Conservation (phyloP, 2,329 filamentous ascomycete species). For the Alternaria solani region DNA sequence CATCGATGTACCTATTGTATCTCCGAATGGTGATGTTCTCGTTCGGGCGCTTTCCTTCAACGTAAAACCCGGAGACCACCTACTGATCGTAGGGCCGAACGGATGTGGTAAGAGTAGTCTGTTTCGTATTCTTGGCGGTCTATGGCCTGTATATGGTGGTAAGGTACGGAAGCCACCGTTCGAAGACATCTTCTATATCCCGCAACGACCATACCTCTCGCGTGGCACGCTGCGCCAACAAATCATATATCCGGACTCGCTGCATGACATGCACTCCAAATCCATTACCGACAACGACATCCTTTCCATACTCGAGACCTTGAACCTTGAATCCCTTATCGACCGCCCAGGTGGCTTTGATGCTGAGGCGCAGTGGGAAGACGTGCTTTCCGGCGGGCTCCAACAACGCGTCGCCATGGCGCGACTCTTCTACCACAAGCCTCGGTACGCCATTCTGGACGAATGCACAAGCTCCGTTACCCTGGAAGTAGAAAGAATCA, state of each 20-base stretch:
- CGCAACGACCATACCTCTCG: conserved; percentile 91
- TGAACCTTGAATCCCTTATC: conserved; percentile 85
- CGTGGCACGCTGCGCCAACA: conserved; percentile 93
- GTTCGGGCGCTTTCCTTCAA: conserved; percentile 86
- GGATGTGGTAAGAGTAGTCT: conserved; percentile 96
- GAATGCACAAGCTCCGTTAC: conserved; percentile 98
- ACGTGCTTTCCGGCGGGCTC: conserved; percentile 88
- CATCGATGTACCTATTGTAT: conserved; percentile 90
- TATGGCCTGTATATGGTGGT: conserved; percentile 98
- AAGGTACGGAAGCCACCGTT: conserved; percentile 91
- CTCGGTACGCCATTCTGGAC: conserved; percentile 93
- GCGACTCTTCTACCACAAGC: conserved; percentile 89
- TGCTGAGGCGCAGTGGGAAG: conserved; percentile 94
- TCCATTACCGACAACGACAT: conserved; percentile 84
- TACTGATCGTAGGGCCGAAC: conserved; percentile 95
- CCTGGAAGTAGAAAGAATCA: conserved; percentile 89
- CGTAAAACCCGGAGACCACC: conserved; percentile 84
- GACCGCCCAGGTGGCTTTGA: conserved; percentile 86
- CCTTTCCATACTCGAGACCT: conserved; percentile 74
- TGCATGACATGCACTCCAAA: conserved; percentile 86
- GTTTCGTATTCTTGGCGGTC: conserved; percentile 92
- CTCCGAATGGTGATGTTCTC: conserved; percentile 93
- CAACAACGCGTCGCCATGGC: conserved; percentile 98
- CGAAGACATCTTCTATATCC: conserved; percentile 96
- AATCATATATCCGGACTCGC: conserved; percentile 91